A percentile compares a stretch with the other conserved stretches of the same genome.
phyloP scores from a whole-genome alignment of 169 alveolate species.

The Plasmodium billcollinsi region DNA sequence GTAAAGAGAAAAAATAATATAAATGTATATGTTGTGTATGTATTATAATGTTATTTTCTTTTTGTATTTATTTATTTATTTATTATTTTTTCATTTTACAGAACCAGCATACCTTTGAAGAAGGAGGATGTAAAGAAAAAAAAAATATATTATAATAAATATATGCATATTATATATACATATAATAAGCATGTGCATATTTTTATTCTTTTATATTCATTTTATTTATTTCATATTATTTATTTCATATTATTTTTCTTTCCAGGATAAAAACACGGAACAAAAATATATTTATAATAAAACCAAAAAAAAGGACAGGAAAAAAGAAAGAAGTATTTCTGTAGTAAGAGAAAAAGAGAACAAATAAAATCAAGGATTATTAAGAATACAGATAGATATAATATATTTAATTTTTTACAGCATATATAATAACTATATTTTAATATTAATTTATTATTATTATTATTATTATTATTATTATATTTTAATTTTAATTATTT shows the following conservation, averaged over 20 bases:
- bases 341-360: too few relatives aligned
- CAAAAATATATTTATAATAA: neutral
- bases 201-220: neutral
- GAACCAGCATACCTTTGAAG: slow-evolving; percentile 34
- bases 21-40: neutral
- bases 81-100: neutral
- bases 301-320: neutral
- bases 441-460: too few relatives aligned
- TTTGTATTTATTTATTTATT: too few relatives aligned
- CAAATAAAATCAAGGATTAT: too few relatives aligned
- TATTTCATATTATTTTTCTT: neutral
- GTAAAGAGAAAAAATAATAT: neutral
- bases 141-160: neutral
- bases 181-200: too few relatives aligned
- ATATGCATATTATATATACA: too few relatives aligned
- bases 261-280: neutral
- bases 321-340: neutral
- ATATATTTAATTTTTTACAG: too few relatives aligned
- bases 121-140: slow-evolving; percentile 18
- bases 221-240: neutral
- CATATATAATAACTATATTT: too few relatives aligned
- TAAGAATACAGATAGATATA: too few relatives aligned
- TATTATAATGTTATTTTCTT: too few relatives aligned
- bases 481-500: too few relatives aligned
- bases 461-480: too few relatives aligned